Conservation (phyloP, 1,284 basidiomycete genomes). For the Malassezia sp. region DNA sequence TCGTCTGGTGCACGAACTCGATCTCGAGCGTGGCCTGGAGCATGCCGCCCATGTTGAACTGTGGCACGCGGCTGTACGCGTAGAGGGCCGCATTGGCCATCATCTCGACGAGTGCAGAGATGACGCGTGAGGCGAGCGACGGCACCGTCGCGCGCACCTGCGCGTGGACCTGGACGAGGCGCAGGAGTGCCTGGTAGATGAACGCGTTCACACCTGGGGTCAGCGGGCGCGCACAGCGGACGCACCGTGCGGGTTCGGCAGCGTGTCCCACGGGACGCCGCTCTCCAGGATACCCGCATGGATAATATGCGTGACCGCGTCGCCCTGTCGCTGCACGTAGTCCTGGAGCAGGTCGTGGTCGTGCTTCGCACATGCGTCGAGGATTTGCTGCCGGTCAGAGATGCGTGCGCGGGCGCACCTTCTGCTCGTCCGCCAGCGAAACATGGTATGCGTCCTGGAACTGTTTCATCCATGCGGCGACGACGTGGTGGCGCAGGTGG, state of each 20-base stretch:
- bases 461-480: slow-evolving; percentile 70
- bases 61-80: slow-evolving; percentile 71
- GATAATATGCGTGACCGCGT: slow-evolving; percentile 59
- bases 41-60: slow-evolving; percentile 97
- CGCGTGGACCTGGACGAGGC: slow-evolving; percentile 80
- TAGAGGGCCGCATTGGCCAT: slow-evolving; percentile 68
- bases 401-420: slow-evolving; percentile 23
- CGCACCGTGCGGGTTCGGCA: slow-evolving; percentile 75
- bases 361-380: slow-evolving; percentile 66
- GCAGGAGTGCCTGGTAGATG: slow-evolving; percentile 78
- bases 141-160: slow-evolving; percentile 72
- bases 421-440: slow-evolving; percentile 64
- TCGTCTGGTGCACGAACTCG: slow-evolving; percentile 93
- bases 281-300: slow-evolving; percentile 66
- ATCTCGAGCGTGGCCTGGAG: slow-evolving; percentile 94
- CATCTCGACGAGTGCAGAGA: slow-evolving; percentile 70
- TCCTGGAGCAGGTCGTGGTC: slow-evolving; percentile 78
- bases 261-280: slow-evolving; percentile 80
- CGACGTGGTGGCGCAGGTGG: slow-evolving; percentile 59
- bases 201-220: slow-evolving; percentile 73
- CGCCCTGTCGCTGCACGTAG: slow-evolving; percentile 68
- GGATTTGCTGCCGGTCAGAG: slow-evolving; percentile 62
- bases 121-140: slow-evolving; percentile 63
- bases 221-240: too few relatives aligned
- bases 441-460: slow-evolving; percentile 67